phyloP scores from a whole-genome alignment of 805 yeast species.

The Saccharomyces paradoxus region DNA sequence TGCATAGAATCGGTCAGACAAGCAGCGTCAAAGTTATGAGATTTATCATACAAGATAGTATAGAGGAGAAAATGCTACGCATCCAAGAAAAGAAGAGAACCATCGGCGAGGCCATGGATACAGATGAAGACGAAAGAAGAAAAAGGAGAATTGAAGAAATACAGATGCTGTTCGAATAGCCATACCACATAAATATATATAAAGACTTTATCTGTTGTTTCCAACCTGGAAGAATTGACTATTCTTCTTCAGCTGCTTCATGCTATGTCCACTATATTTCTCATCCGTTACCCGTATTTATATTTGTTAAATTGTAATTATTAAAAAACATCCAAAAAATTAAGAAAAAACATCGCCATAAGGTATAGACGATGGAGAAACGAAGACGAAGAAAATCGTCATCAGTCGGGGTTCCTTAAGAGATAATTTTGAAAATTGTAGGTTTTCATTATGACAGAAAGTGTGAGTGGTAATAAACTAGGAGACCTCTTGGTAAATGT shows the following conservation, averaged over 20 bases:
- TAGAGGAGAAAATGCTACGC: slow-evolving; percentile 80
- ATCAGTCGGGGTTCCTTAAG: background rate
- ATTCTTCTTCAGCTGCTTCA: background rate
- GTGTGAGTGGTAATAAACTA: background rate
- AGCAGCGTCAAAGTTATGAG: slow-evolving; percentile 64
- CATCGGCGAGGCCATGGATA: slow-evolving; percentile 71
- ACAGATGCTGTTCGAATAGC: slow-evolving; percentile 49
- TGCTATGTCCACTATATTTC: background rate
- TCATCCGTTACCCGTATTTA: background rate
- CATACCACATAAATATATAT: background rate
- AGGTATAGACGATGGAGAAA: background rate
- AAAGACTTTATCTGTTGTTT: background rate
- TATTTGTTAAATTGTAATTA: background rate
- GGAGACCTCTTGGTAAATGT: background rate
- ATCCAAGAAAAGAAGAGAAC: slow-evolving; percentile 81
- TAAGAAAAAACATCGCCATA: background rate
- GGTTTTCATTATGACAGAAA: background rate
- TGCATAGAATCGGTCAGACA: slow-evolving; percentile 84
- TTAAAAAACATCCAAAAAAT: background rate
- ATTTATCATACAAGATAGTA: slow-evolving; percentile 73
- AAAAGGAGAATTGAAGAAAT: slow-evolving; percentile 66
- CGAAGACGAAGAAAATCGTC: slow-evolving; percentile 1
- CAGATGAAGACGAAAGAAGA: slow-evolving; percentile 66
- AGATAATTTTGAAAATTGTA: background rate
- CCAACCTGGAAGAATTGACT: background rate